Evolutionary conservation across 768 basidiomycete species (phyloP).

Genomic region (Asterophora lycoperdoides): DNA sequence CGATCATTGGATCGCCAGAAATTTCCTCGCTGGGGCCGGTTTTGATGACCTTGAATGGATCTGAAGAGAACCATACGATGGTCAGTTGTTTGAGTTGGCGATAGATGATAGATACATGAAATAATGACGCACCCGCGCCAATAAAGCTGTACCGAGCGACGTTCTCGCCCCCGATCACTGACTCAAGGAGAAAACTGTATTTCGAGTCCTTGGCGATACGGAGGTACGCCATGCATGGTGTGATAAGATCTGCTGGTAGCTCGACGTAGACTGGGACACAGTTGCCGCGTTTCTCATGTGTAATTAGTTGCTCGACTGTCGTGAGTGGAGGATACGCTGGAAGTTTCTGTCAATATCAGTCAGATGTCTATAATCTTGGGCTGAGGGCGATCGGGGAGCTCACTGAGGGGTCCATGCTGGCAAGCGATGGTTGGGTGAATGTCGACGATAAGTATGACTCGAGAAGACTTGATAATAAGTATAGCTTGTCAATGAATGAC

Average conservation of each 20-base stretch:
- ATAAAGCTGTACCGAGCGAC: constrained; percentile 95
- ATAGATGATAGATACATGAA: neutral
- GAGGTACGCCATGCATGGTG: constrained; percentile 95
- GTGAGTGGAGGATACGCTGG: constrained; percentile 67
- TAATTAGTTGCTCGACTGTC: constrained; percentile 71
- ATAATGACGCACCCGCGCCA: constrained; percentile 67
- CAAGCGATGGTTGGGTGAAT: neutral
- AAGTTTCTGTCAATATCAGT: constrained; percentile 44
- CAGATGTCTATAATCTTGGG: neutral
- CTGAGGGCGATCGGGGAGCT: constrained; percentile 9
- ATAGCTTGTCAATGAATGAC: too few species aligned
- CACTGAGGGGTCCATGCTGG: constrained; percentile 48
- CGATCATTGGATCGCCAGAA: constrained; percentile 81
- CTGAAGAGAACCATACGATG: constrained; percentile 35
- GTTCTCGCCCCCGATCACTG: constrained; percentile 85
- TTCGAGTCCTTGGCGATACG: constrained; percentile 88
- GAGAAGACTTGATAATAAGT: neutral
- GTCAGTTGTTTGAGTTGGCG: neutral
- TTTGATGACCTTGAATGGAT: constrained; percentile 89
- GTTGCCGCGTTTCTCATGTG: constrained; percentile 82
- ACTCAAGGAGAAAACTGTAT: constrained; percentile 94
- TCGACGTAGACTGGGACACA: constrained; percentile 91
- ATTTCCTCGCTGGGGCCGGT: constrained; percentile 82
- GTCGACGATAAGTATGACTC: neutral
- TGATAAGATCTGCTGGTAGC: constrained; percentile 92